Evolutionary conservation across 371 early-diverging fungal species (phyloP).

Genomic region (Lichtheimia ramosa): DNA sequence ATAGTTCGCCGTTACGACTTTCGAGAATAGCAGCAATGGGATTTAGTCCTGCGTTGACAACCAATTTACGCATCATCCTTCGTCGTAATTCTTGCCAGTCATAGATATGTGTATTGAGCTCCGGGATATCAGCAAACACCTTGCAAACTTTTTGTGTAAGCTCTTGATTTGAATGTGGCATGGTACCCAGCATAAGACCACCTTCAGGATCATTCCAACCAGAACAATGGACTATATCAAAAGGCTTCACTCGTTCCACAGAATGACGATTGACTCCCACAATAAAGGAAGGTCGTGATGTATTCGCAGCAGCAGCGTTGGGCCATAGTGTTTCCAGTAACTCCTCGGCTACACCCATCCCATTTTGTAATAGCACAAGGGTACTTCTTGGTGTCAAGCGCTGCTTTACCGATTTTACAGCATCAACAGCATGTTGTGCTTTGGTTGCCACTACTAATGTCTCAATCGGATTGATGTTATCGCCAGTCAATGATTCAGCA

Average conservation of each 20-base stretch:
- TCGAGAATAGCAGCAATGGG: conserved; percentile 50
- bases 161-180: conserved; percentile 2
- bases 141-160: background rate
- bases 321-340: conserved; percentile 33
- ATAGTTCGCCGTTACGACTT: conserved; percentile 42
- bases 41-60: conserved; percentile 62
- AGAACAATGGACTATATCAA: conserved; percentile 47
- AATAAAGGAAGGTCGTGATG: conserved; percentile 34
- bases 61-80: conserved; percentile 52
- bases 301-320: conserved; percentile 5
- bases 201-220: conserved; percentile 42
- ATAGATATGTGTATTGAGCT: conserved; percentile 21
- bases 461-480: conserved; percentile 8
- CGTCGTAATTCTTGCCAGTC: conserved; percentile 39
- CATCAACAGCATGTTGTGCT: conserved; percentile 50
- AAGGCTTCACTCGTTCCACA: conserved; percentile 37
- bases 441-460: conserved; percentile 40
- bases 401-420: conserved; percentile 32
- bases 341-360: conserved; percentile 63
- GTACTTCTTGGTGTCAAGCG: conserved; percentile 36
- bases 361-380: conserved; percentile 61
- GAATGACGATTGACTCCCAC: conserved; percentile 62
- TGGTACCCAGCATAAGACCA: conserved; percentile 28
- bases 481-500: conserved; percentile 7
- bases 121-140: conserved; percentile 19